Base-by-base conservation (phyloP, 768 basidiomycete species). In the Clavaria fumosa region DNA sequence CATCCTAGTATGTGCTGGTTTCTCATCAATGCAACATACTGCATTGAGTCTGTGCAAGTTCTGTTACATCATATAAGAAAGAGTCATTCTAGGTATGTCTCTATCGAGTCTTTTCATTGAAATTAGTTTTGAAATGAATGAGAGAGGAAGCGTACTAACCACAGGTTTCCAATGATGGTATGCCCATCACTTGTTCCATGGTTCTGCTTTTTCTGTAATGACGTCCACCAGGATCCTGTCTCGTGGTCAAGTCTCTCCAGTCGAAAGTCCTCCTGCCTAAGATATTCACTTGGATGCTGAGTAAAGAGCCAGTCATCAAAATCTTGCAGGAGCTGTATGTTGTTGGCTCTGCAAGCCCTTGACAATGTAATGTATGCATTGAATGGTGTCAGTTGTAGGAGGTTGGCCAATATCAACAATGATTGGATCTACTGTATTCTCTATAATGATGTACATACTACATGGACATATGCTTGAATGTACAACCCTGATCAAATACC, bases 351-450 rank as follows among this genome's bases (percentile, higher is more conserved):
- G 33, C 34, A 21, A 36, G 54, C 54, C 19, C 56, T 35, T 5
- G 60, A 63, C 6, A 62, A 41, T 1, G 61, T 54, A 1, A 60
- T 53, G 38, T 59, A 60, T 7, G 46, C 50, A 21, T 49, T 53
- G 40, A 61, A 63, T 0, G 50, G 52, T 0, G 50, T 49, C 0
- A 65, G 40, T 51, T 0, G 40, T 40, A 0, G 56, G 55, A 3
- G 60, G 57, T 19, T 38, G 41, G 1, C 38, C 55, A 0, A 68
- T 34, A 37, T 66, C 60, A 4, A 65, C 52, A 0, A 63, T 43
- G 0, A 60, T 53, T 24, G 47, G 39, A 26, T 45, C 43, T 2
- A 61, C 42, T 1, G 61, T 64, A n/a, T n/a, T n/a, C n/a, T n/a
- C n/a, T n/a, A n/a, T n/a, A n/a, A n/a, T n/a, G n/a, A n/a, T n/a